Evolutionary conservation across 2,329 filamentous ascomycete species (phyloP), one percentile per base, ranked within the genome.

Genomic region (Fonsecaea monophora): DNA sequence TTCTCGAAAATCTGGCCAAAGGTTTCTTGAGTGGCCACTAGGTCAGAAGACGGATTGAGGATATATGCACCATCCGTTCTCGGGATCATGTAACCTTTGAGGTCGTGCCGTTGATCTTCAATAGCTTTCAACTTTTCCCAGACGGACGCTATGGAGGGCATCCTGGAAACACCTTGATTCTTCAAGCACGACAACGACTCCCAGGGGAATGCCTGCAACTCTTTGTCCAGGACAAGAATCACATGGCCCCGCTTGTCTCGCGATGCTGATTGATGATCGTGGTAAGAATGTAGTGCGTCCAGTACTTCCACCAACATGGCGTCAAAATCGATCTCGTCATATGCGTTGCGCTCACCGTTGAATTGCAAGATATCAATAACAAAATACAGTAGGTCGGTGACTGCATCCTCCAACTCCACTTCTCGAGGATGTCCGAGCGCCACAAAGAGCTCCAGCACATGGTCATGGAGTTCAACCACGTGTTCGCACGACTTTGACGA

Each of bases 271-370:
- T 75, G 77, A 30, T 78, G 78, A 62, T 84, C 83, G 74, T 97
- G 89, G 75, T 97, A 97, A 0, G 87, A 86, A 58, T 89, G 87
- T 32, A 99, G 81, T 1, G 93, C 92, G 78, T 97, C 94, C 45
- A 92, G 86, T 0, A 92, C 92, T 73, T 97, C 93, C 45, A 98
- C 85, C 4, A 94, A 88, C 87, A 99, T 96, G 72, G 85, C 82
- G 72, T 99, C 95, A 75, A 98, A 96, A 78, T 98, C 94, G 69
- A 99, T 92, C 80, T 99, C 95, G 73, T 99, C 95, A 78, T 97
- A 97, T 0, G 96, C 95, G 75, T 98, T 99, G 56, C 89, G 87
- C 79, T 99, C 96, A 15, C 95, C 95, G 73, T 97, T 92, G 78
- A 99, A 98, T 76, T 98, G 95, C 2, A 99, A 83, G 60, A 98